phyloP scores from a whole-genome alignment of 108 stramenopile genomes.

The Epipyxis sp. region DNA sequence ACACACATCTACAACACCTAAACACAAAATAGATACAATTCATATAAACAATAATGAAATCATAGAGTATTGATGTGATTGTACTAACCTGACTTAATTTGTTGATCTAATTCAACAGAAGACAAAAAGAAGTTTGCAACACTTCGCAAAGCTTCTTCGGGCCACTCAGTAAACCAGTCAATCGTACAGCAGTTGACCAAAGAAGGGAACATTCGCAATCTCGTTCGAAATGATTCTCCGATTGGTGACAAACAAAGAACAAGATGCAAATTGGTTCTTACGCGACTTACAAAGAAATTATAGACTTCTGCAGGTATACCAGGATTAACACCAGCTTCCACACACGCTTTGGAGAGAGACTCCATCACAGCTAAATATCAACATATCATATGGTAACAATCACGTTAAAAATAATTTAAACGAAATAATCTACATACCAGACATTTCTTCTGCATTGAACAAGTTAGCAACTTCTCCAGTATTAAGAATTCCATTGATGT shows the following conservation, averaged over 20 bases:
- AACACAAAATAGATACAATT: no score
- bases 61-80: no score
- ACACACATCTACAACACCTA: slow-evolving; percentile 60
- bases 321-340: slow-evolving; percentile 50
- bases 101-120: slow-evolving; percentile 46
- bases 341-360: slow-evolving; percentile 11
- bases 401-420: no score
- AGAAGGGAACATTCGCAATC: slow-evolving; percentile 63
- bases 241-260: slow-evolving; percentile 62
- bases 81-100: slow-evolving; percentile 40
- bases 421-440: no score
- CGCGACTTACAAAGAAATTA: slow-evolving; percentile 57
- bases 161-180: slow-evolving; percentile 70
- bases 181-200: slow-evolving; percentile 72
- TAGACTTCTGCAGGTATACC: slow-evolving; percentile 48
- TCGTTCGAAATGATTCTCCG: slow-evolving; percentile 64
- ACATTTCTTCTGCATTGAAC: slow-evolving; percentile 56
- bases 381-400: slow-evolving; percentile 3
- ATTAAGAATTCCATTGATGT: slow-evolving; percentile 66
- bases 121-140: slow-evolving; percentile 60
- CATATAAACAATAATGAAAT: no score
- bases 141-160: slow-evolving; percentile 60
- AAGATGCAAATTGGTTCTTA: slow-evolving; percentile 61
- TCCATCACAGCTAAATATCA: slow-evolving; percentile 15
- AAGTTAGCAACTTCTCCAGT: slow-evolving; percentile 68